phyloP scores from a whole-genome alignment of 2,329 filamentous ascomycete species.

The Microdochium nivale region DNA sequence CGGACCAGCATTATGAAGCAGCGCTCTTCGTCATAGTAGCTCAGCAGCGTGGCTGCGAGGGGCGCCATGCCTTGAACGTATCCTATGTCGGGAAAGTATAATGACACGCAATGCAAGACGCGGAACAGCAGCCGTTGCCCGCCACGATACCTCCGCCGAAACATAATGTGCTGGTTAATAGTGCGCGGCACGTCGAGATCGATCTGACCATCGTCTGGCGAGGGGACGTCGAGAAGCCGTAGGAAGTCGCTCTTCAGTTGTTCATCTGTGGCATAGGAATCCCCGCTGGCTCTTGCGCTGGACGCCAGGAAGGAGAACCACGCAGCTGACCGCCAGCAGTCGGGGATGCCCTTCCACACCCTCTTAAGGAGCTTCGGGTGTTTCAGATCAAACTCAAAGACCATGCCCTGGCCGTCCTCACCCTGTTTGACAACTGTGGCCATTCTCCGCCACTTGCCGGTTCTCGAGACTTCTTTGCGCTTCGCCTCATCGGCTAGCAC shows the following conservation, averaged over 20 bases:
- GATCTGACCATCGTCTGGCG: slow-evolving; percentile 90
- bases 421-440: slow-evolving; percentile 46
- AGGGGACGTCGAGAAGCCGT: slow-evolving; percentile 62
- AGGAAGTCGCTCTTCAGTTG: slow-evolving; percentile 66
- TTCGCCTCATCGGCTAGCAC: slow-evolving; percentile 47
- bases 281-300: slow-evolving; percentile 58
- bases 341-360: slow-evolving; percentile 97
- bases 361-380: slow-evolving; percentile 82
- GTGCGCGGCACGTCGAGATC: slow-evolving; percentile 94
- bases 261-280: slow-evolving; percentile 55
- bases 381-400: slow-evolving; percentile 71
- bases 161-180: slow-evolving; percentile 96
- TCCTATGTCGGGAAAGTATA: slow-evolving; percentile 84
- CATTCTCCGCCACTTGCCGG: slow-evolving; percentile 63
- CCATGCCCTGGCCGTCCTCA: slow-evolving; percentile 46
- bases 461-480: slow-evolving; percentile 52
- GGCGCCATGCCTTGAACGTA: slow-evolving; percentile 99
- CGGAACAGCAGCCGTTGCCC: slow-evolving; percentile 88
- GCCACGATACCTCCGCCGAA: slow-evolving; percentile 80
- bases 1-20: slow-evolving; percentile 96
- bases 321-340: slow-evolving; percentile 85
- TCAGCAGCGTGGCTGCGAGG: slow-evolving; percentile 82
- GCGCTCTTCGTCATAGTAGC: slow-evolving; percentile 93
- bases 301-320: slow-evolving; percentile 89
- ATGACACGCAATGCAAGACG: slow-evolving; percentile 81